These are phyloP conservation scores for Apiospora koreana DNA, from an alignment of 2,329 filamentous ascomycete genomes.

Conservation along the genomic window DNA sequence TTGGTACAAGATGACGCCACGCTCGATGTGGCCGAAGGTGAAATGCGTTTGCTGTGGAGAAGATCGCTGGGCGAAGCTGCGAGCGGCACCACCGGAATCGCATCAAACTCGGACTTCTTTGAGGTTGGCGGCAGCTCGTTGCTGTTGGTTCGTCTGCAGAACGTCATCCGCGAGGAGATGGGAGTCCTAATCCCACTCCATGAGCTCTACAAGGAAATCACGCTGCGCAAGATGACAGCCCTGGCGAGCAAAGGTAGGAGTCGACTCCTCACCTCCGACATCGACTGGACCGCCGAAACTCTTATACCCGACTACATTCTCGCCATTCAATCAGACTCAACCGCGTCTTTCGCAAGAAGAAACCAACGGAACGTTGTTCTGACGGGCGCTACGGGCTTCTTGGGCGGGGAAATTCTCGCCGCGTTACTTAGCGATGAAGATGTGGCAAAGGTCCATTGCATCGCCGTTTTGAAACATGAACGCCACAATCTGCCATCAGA, in stretches of 20 bases:
- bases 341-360: too few relatives aligned
- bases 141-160: background rate
- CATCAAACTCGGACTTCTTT: background rate
- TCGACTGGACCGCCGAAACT: too few relatives aligned
- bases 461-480: background rate
- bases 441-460: slow-evolving; percentile 32
- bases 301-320: too few relatives aligned
- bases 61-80: background rate
- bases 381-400: slow-evolving; percentile 43
- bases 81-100: background rate
- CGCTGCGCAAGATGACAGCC: too few relatives aligned
- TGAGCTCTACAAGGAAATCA: too few relatives aligned
- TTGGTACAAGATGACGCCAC: too few relatives aligned
- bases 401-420: slow-evolving; percentile 39
- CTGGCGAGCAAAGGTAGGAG: too few relatives aligned
- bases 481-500: too few relatives aligned
- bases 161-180: background rate
- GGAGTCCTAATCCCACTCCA: background rate
- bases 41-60: background rate
- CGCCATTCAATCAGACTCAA: too few relatives aligned
- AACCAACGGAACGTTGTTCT: slow-evolving; percentile 26
- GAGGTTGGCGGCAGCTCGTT: background rate
- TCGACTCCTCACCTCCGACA: too few relatives aligned
- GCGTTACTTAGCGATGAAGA: slow-evolving; percentile 32
- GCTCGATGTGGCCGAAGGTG: background rate